phyloP scores from a whole-genome alignment of 805 yeast genomes.

The Suhomyces pyralidae region DNA sequence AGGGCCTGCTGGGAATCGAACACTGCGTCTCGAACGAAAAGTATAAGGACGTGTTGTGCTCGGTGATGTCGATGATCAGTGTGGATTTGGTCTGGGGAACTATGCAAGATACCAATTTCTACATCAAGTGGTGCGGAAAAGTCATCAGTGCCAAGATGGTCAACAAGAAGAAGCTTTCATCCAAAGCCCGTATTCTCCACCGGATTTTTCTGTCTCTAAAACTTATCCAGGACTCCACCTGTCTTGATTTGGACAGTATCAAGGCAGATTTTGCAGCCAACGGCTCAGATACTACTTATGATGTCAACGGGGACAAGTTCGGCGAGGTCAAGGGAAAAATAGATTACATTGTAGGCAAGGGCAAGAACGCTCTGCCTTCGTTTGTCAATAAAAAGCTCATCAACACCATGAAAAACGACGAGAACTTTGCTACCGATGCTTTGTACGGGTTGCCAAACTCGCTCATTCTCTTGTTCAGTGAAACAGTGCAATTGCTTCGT shows the following conservation, averaged over 20 bases:
- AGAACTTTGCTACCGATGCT: constrained; percentile 70
- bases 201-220: constrained; percentile 74
- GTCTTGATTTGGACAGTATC: constrained; percentile 35
- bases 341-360: constrained; percentile 21
- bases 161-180: constrained; percentile 59
- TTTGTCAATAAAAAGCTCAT: constrained; percentile 42
- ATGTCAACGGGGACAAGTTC: constrained; percentile 35
- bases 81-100: constrained; percentile 90
- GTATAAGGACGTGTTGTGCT: constrained; percentile 80
- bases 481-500: constrained; percentile 64
- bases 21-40: constrained; percentile 52
- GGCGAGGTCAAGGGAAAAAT: constrained; percentile 19
- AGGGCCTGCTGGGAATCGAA: constrained; percentile 39
- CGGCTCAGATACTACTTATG: constrained; percentile 26
- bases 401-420: constrained; percentile 50
- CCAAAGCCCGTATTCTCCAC: constrained; percentile 75
- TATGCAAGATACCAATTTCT: constrained; percentile 78
- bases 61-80: constrained; percentile 80
- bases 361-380: constrained; percentile 30
- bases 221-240: constrained; percentile 74
- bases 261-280: constrained; percentile 31
- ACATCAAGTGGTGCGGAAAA: constrained; percentile 72
- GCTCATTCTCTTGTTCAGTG: constrained; percentile 65
- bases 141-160: constrained; percentile 69
- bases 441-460: constrained; percentile 85